Evolutionary conservation across 2,329 filamentous ascomycete species (phyloP), one percentile per base, ranked within the genome.

Genomic region (Aureobasidium sp.): DNA sequence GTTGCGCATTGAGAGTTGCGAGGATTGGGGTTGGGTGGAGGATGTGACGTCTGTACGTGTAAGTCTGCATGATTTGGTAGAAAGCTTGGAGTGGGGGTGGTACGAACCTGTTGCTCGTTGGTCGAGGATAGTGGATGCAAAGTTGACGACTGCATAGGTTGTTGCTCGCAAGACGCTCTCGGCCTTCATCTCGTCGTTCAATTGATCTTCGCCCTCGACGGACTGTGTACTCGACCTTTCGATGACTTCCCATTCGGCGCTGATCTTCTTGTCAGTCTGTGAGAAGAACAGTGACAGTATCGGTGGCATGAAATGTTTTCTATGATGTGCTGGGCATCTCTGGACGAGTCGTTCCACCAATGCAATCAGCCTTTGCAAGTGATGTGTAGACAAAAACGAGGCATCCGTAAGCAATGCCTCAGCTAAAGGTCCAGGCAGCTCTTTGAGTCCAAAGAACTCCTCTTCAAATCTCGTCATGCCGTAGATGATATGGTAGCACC

Each of bases 121-220:
- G 15, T 91, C 92, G 25, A 99, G 80, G 68, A 97, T 86, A 67
- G 91, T 89, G 8, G 91, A 90, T 65, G 97, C 88, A 82, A 97
- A 91, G 68, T 94, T 87, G 34, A 97, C 91, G 1, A 92, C 90
- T 3, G 91, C 91, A 74, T 95, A 94, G 0, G 93, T 97, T 55
- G 97, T 82, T 72, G 97, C 91, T 22, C 94, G 86, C 49, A 99
- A 78, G 34, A 99, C 95, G 70, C 93, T 97, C 74, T 99, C 94
- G 7, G 90, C 87, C 75, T 97, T 96, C 94, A 99, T 99, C 77
- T 99, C 94, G 67, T 97, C 91, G 1, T 89, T 90, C 59, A 99
- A 78, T 61, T 79, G 76, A 64, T 90, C 89, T 61, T 92, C 90
- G 22, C 87, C 87, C 3, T 87, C 87, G 1, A 87, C 82, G 45